Evolutionary conservation across 371 early-diverging fungal species (phyloP).

Genomic region (Apophysomyces elegans): DNA sequence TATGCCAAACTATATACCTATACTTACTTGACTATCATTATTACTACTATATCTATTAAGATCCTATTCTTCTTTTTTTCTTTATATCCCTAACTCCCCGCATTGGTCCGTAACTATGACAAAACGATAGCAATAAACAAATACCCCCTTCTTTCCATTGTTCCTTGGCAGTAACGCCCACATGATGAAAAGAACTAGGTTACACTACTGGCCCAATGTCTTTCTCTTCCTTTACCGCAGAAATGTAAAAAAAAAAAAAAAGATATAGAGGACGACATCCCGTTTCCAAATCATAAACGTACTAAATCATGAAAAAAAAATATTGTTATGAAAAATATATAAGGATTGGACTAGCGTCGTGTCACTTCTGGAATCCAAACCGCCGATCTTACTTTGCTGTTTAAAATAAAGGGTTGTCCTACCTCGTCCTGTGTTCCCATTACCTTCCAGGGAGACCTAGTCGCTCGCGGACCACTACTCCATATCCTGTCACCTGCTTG

Average conservation of each 20-base stretch:
- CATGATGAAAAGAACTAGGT: not conserved
- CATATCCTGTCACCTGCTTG: conserved; percentile 29
- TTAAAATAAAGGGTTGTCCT: conserved; percentile 48
- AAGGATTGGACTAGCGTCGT: conserved; percentile 9
- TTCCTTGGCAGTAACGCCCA: not conserved
- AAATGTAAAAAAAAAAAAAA: not conserved
- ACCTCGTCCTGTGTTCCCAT: conserved; percentile 55
- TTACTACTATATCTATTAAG: too few relatives aligned
- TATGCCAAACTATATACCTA: too few relatives aligned
- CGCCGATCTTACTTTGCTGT: conserved; percentile 41
- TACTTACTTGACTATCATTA: too few relatives aligned
- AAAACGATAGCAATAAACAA: not conserved
- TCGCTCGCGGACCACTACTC: conserved; percentile 52
- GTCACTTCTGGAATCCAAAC: not conserved
- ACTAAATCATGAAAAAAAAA: conserved; percentile 25
- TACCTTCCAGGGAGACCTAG: conserved; percentile 47
- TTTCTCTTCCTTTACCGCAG: too few relatives aligned
- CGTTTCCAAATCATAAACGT: conserved; percentile 46
- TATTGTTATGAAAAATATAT: not conserved
- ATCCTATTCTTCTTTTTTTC: not conserved
- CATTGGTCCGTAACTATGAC: not conserved
- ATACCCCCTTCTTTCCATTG: not conserved
- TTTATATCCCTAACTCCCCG: not conserved
- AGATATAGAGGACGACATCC: not conserved
- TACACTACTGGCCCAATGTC: not conserved